Base-by-base conservation (phyloP, 805 yeast genomes). In the Vanderwaltozyma tropicalis region DNA sequence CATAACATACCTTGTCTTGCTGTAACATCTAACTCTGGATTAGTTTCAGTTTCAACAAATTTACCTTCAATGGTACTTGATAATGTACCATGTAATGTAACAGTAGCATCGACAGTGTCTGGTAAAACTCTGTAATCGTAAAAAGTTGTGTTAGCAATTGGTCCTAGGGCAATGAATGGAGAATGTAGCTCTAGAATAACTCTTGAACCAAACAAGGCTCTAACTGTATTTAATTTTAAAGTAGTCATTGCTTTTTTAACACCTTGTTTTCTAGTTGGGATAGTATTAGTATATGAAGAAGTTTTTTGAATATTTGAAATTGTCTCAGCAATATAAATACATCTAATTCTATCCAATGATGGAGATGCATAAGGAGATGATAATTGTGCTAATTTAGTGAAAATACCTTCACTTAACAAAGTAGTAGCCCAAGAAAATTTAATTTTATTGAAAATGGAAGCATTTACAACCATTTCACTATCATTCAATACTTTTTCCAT, bases 21-120 rank as follows among this genome's bases (percentile, higher is more conserved):
- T 2, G 52, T 60, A 15, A 67, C 56, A 29, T 54, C 51, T 3
- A 59, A 39, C 3, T 52, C 62, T 0, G 51, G 37, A 15, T 50
- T 50, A 13, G 55, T 49, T 5, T 58, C 54, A 2, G 58, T 53
- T 37, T 61, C 54, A 19, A 64, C 63, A 10, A 79, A 45, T 53
- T 80, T 80, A 20, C 76, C 63, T 42, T 81, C 89, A 35, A 76
- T 41, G 2, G 78, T 63, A 38, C 79, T 79, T 0, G 74, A 65
- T 7, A 80, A 52, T 25, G 81, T 69, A 0, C 89, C 92, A 31
- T 66, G 59, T 25, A 69, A 68, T 9, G 57, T 50, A 18, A 70
- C 53, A 4, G 43, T 48, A 0, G 43, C 22, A 16, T 59, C 58
- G n/a, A 54, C 55, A 5, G 42, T 34, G 5, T 37, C 22, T 21